These are phyloP conservation scores for Trypanosoma cruzi DNA, from an alignment of 208 protist species.

Conservation along the genomic window DNA sequence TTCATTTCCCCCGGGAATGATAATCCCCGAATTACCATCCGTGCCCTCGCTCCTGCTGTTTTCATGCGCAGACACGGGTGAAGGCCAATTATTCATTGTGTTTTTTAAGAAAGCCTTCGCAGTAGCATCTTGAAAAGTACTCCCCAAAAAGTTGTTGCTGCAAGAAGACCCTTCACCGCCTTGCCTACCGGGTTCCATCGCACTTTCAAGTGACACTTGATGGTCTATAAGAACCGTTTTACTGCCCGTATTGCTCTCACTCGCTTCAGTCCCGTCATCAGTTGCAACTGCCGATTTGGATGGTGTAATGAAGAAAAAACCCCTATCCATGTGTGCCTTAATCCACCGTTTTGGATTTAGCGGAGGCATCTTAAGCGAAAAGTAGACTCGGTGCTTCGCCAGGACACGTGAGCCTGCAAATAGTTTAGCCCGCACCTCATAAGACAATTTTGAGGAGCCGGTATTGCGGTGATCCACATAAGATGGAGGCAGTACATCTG, in stretches of 20 bases:
- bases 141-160: too few species aligned
- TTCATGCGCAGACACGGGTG: too few species aligned
- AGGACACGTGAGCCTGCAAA: conserved; percentile 30
- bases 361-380: conserved; percentile 46
- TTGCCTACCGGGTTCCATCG: neutral
- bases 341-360: conserved; percentile 67
- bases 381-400: conserved; percentile 21
- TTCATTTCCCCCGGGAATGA: too few species aligned
- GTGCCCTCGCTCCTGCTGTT: too few species aligned
- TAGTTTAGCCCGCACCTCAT: conserved; percentile 45
- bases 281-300: conserved; percentile 4
- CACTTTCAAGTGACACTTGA: neutral
- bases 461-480: conserved; percentile 28
- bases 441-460: conserved; percentile 37
- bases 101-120: too few species aligned
- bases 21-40: too few species aligned
- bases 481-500: conserved; percentile 51
- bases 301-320: neutral
- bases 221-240: conserved; percentile 2
- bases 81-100: too few species aligned
- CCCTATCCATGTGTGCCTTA: conserved; percentile 33
- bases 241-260: neutral
- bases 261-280: conserved; percentile 11
- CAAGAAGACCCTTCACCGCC: neutral
- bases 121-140: too few species aligned